These are phyloP conservation scores for Auxenochlorella pyrenoidosa DNA, from an alignment of 139 green algal species.

Conservation along the genomic window DNA sequence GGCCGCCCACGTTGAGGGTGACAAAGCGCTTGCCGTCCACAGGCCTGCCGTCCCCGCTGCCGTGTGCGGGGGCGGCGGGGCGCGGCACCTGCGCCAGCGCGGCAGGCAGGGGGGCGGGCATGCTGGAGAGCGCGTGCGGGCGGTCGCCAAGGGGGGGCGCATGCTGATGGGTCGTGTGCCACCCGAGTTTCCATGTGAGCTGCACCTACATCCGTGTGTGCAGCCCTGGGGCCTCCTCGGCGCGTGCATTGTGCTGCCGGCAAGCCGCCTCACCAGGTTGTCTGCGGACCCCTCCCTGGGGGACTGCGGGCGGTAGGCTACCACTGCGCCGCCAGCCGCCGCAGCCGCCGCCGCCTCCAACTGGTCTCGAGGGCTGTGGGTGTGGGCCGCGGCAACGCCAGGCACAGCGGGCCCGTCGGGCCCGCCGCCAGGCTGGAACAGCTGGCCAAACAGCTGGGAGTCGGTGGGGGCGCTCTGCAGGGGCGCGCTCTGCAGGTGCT, in stretches of 20 bases:
- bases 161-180: too few species aligned
- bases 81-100: not conserved
- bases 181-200: too few species aligned
- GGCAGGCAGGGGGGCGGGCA: not conserved
- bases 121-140: not conserved
- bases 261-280: conserved; percentile 1
- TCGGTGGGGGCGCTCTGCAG: not conserved
- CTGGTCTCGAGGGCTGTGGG: not conserved
- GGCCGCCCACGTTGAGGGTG: conserved; percentile 51
- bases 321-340: not conserved
- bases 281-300: conserved; percentile 10
- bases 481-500: not conserved
- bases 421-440: not conserved
- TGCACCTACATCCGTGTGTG: too few species aligned
- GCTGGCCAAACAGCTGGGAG: conserved; percentile 5
- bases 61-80: not conserved
- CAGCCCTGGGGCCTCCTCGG: not conserved
- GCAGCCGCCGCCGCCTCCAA: not conserved
- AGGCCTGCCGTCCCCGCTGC: not conserved
- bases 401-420: not conserved
- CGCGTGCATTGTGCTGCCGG: too few species aligned
- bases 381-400: not conserved
- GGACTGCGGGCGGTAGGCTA: not conserved
- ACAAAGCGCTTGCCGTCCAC: conserved; percentile 26
- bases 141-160: too few species aligned